Evolutionary conservation across 1,284 basidiomycete genomes (phyloP), one percentile per base, ranked within the genome.

Genomic region (Sanghuangporus weigelae): DNA sequence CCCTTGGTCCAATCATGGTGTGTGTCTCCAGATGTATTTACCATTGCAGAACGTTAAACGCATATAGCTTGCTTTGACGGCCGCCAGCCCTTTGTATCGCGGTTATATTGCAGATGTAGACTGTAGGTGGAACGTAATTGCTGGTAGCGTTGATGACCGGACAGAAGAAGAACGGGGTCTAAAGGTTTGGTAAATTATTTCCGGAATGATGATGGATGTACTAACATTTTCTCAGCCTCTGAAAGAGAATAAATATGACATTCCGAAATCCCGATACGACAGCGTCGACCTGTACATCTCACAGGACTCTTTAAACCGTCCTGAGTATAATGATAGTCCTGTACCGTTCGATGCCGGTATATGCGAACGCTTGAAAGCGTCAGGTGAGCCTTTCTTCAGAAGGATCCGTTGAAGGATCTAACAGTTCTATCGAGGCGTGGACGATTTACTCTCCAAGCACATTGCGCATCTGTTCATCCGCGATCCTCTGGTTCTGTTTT

Each of bases 71-170:
- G 97, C 97, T 0, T 77, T 99, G 70, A 95, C 93, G 0, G 97
- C 96, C 21, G 93, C 94, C 2, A 95, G 94, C 68, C 97, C 97
- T 1, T 83, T 94, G 7, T 99, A 93, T 85, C 84, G 96, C 63
- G 97, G 97, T 11, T 92, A 95, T 72, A 83, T 99, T 49, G 88
- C 96, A 36, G 96, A 99, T 72, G 95, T 98, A 2, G 97, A 99
- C 76, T 96, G 93, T 71, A 87, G 97, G 31, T 99, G 97, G 97
- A 94, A 98, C 73, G 96, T 99, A 21, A 97, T 99, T 69, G 92
- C 96, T 4, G 96, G 91, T 7, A 93, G 93, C 68, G 96, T 99
- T 0, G 97, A 99, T 72, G 97, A 99, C 77, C 85, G 97, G 55
- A 99, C 95, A 16, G 86, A 90, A 67, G 95, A 96, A 73, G 97